phyloP scores from a whole-genome alignment of 139 green algal genomes.

The Tetradesmus lagerheimii region DNA sequence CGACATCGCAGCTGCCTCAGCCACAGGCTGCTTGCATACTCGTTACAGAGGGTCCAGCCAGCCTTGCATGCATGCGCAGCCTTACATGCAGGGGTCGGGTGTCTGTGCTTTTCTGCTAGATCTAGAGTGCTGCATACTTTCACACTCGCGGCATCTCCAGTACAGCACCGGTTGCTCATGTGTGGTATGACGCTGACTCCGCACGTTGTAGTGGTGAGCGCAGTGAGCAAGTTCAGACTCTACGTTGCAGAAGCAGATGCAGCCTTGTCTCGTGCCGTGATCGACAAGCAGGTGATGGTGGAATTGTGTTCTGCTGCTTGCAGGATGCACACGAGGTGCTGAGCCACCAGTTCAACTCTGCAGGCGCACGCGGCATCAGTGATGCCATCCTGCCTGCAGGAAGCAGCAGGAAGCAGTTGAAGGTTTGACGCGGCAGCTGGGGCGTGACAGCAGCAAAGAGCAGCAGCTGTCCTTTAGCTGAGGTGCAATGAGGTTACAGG shows the following conservation, averaged over 20 bases:
- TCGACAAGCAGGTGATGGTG: too few relatives aligned
- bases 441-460: neutral
- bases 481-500: neutral
- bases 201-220: too few relatives aligned
- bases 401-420: neutral
- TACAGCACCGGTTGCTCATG: too few relatives aligned
- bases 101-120: too few relatives aligned
- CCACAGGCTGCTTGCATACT: neutral
- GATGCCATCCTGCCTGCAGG: constrained; percentile 10
- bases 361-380: constrained; percentile 16
- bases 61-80: too few relatives aligned
- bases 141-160: too few relatives aligned
- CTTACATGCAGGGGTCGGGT: too few relatives aligned
- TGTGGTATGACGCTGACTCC: neutral
- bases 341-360: constrained; percentile 6
- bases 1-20: neutral
- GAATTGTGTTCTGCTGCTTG: neutral
- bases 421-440: neutral
- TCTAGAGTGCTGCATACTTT: too few relatives aligned
- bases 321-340: constrained; percentile 33
- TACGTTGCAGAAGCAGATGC: too few relatives aligned
- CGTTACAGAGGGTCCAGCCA: too few relatives aligned
- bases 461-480: neutral
- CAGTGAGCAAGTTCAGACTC: too few relatives aligned
- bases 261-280: too few relatives aligned